phyloP scores from a whole-genome alignment of 768 basidiomycete species.

The Suillus hirtellus region DNA sequence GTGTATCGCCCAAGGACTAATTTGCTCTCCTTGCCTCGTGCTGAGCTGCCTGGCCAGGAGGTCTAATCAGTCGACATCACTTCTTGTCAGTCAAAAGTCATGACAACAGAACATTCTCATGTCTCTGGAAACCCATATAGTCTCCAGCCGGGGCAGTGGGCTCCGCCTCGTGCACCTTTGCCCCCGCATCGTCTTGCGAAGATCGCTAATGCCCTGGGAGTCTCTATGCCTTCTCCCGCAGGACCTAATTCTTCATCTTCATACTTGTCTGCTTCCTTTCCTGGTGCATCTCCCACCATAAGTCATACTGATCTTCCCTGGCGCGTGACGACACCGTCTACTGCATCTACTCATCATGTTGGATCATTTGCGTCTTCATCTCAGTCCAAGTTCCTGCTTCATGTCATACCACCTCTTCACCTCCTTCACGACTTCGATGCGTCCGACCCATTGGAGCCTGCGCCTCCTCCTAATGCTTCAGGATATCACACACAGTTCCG shows the following conservation, averaged over 20 bases:
- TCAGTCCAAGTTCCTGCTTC: conserved; percentile 73
- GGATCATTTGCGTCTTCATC: conserved; percentile 34
- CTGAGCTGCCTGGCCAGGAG: background rate
- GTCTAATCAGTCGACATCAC: background rate
- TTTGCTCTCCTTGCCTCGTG: background rate
- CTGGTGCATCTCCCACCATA: conserved; percentile 21
- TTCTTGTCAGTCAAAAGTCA: conserved; percentile 11
- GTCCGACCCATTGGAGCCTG: conserved; percentile 43
- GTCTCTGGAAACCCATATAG: conserved; percentile 15
- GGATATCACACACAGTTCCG: conserved; percentile 81
- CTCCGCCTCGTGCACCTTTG: conserved; percentile 68
- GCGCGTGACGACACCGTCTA: conserved; percentile 53
- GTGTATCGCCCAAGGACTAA: background rate
- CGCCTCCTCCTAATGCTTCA: conserved; percentile 57
- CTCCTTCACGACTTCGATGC: conserved; percentile 64
- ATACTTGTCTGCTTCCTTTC: conserved; percentile 15
- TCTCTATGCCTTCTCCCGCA: conserved; percentile 67
- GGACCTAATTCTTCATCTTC: conserved; percentile 33
- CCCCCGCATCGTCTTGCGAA: conserved; percentile 78
- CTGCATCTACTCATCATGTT: conserved; percentile 41
- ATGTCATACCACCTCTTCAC: conserved; percentile 77
- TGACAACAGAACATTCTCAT: conserved; percentile 21
- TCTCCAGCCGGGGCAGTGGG: conserved; percentile 41
- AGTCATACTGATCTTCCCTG: conserved; percentile 36
- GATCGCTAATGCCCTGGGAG: conserved; percentile 83